Conservation (phyloP, 257 asterid genomes). For the Fraxinus quadrangulata region DNA sequence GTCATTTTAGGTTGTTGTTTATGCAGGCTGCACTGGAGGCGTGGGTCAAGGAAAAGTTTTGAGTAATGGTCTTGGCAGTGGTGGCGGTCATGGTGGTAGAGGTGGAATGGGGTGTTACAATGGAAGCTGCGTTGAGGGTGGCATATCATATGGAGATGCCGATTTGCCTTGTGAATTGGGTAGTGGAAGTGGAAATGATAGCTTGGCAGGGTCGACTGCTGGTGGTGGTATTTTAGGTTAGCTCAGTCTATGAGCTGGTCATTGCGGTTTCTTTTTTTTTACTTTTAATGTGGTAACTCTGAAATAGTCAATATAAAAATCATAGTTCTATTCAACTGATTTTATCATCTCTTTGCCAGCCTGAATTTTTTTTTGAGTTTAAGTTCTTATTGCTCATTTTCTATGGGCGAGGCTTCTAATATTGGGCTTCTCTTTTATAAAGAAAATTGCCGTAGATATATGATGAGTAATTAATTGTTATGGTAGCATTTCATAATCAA, state of each 20-base stretch:
- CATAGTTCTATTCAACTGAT: conserved; percentile 5
- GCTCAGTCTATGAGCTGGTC: conserved; percentile 33
- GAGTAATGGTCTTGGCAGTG: conserved; percentile 77
- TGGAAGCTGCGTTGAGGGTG: conserved; percentile 77
- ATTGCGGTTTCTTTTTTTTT: conserved; percentile 2
- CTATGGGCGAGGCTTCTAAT: not conserved
- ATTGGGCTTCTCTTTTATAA: conserved; percentile 2
- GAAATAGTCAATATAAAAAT: conserved; percentile 1
- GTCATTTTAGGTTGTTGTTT: conserved; percentile 23
- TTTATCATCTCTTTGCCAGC: not conserved
- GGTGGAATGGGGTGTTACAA: conserved; percentile 87
- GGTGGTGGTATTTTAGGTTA: conserved; percentile 96
- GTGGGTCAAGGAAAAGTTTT: conserved; percentile 72
- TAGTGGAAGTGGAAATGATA: conserved; percentile 97
- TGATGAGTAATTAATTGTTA: not conserved
- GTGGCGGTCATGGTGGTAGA: conserved; percentile 98
- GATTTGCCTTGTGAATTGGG: conserved; percentile 92
- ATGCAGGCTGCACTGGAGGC: conserved; percentile 91
- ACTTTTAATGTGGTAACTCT: conserved; percentile 15
- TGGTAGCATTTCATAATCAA: not conserved
- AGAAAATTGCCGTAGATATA: not conserved
- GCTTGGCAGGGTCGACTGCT: conserved; percentile 68
- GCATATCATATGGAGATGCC: conserved; percentile 78
- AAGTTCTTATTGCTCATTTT: conserved; percentile 1
- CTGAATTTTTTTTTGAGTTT: conserved; percentile 3